Evolutionary conservation across 129 eudicot genomes (phyloP).

Genomic region (Sambucus nigra): DNA sequence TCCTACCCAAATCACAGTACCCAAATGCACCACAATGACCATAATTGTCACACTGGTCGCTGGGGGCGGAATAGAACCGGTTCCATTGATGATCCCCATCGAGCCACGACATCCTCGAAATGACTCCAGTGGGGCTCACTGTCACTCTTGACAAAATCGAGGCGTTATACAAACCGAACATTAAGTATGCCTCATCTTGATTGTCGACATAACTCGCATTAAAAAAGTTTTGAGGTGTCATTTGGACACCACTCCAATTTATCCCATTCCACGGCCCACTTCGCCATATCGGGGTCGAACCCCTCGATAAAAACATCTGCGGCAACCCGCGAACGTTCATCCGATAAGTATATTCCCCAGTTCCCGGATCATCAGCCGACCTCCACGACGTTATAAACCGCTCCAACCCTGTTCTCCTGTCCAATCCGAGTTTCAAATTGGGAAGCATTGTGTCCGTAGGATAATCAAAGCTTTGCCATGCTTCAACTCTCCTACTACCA

Average conservation of each 20-base stretch:
- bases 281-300: slow-evolving; percentile 20
- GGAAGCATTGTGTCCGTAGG: slow-evolving; percentile 37
- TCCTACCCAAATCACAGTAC: slow-evolving; percentile 14
- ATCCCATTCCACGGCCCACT: slow-evolving; percentile 36
- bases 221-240: slow-evolving; percentile 10
- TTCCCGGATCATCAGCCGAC: slow-evolving; percentile 26
- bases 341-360: slow-evolving; percentile 27
- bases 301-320: slow-evolving; percentile 27
- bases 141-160: slow-evolving; percentile 29
- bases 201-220: slow-evolving; percentile 17
- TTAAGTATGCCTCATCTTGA: slow-evolving; percentile 10
- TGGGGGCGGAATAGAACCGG: slow-evolving; percentile 25
- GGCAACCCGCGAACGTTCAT: slow-evolving; percentile 32
- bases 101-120: slow-evolving; percentile 23
- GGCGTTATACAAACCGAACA: slow-evolving; percentile 14
- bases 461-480: no score
- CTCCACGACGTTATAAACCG: slow-evolving; percentile 29
- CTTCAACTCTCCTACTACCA: slow-evolving; percentile 2
- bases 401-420: slow-evolving; percentile 28
- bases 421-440: slow-evolving; percentile 30
- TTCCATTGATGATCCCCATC: slow-evolving; percentile 19
- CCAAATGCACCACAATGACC: slow-evolving; percentile 35
- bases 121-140: slow-evolving; percentile 19
- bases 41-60: slow-evolving; percentile 32
- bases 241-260: slow-evolving; percentile 28